These are phyloP conservation scores for Aphelidium insulamus DNA, from an alignment of 371 early-diverging fungal genomes.

Conservation along the genomic window DNA sequence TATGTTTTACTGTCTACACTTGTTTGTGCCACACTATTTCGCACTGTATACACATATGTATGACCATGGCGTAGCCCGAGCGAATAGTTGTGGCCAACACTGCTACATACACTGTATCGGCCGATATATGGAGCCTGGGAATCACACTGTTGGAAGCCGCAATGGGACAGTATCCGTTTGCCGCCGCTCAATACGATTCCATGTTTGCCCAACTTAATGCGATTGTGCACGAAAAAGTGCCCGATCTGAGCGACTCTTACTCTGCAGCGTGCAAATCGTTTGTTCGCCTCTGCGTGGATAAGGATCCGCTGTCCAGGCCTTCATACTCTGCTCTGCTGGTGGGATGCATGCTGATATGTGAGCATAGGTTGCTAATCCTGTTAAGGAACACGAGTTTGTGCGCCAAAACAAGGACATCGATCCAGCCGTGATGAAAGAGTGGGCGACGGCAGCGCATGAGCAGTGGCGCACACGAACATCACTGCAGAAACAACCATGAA, in stretches of 20 bases:
- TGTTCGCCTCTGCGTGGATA: no score
- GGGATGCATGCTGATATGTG: no score
- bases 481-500: no score
- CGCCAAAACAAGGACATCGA: no score
- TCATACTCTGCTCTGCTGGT: no score
- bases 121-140: slow-evolving; percentile 79
- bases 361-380: no score
- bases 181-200: slow-evolving; percentile 27
- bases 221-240: slow-evolving; percentile 59
- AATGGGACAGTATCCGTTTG: slow-evolving; percentile 59
- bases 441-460: no score
- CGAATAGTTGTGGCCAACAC: slow-evolving; percentile 36
- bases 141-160: slow-evolving; percentile 81
- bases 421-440: no score
- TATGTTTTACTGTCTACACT: not conserved
- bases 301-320: no score
- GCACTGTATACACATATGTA: slow-evolving; percentile 1
- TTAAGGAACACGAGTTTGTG: no score
- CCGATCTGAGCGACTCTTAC: slow-evolving; percentile 41
- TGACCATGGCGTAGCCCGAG: slow-evolving; percentile 31
- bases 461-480: no score
- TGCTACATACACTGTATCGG: slow-evolving; percentile 40
- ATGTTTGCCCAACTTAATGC: slow-evolving; percentile 73
- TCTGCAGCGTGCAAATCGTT: no score
- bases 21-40: not conserved